Evolutionary conservation across 2,329 filamentous ascomycete genomes (phyloP).

Genomic region (Aureobasidium sp.): DNA sequence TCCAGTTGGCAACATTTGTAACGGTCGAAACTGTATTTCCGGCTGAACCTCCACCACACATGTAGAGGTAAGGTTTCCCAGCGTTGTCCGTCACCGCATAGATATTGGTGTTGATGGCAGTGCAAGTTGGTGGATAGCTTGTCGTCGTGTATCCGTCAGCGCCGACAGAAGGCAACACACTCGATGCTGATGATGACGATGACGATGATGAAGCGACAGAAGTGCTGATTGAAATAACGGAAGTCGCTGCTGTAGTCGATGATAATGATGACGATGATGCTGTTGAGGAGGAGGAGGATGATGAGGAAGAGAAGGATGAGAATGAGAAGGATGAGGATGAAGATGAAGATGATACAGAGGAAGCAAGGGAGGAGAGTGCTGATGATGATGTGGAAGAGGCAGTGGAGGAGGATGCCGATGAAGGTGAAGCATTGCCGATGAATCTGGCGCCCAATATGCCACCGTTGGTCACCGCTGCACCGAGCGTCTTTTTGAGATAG

Average conservation of each 20-base stretch:
- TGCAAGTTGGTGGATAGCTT: slow-evolving; percentile 11
- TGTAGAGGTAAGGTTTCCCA: slow-evolving; percentile 11
- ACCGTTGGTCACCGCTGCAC: slow-evolving; percentile 14
- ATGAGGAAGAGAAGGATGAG: too few relatives aligned
- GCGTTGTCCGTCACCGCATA: slow-evolving; percentile 9
- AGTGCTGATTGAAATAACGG: background rate
- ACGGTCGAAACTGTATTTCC: background rate
- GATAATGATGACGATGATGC: background rate
- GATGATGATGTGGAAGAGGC: background rate
- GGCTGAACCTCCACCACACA: slow-evolving; percentile 14
- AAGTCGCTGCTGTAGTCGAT: background rate
- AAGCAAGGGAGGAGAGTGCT: background rate
- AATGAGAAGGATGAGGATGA: background rate
- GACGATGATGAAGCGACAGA: background rate
- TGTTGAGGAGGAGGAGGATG: background rate
- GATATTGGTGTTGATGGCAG: slow-evolving; percentile 12
- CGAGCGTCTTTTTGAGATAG: slow-evolving; percentile 16
- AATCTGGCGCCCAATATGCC: slow-evolving; percentile 22
- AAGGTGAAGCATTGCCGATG: slow-evolving; percentile 6
- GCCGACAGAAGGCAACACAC: background rate
- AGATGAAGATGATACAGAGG: background rate
- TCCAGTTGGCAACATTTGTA: slow-evolving; percentile 8
- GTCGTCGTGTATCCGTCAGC: slow-evolving; percentile 12
- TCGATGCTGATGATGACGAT: background rate
- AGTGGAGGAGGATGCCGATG: background rate